Evolutionary conservation across 176 grass and related monocot species (phyloP), one percentile per base, ranked within the genome.

Genomic region (Bothriochloa decipiens): DNA sequence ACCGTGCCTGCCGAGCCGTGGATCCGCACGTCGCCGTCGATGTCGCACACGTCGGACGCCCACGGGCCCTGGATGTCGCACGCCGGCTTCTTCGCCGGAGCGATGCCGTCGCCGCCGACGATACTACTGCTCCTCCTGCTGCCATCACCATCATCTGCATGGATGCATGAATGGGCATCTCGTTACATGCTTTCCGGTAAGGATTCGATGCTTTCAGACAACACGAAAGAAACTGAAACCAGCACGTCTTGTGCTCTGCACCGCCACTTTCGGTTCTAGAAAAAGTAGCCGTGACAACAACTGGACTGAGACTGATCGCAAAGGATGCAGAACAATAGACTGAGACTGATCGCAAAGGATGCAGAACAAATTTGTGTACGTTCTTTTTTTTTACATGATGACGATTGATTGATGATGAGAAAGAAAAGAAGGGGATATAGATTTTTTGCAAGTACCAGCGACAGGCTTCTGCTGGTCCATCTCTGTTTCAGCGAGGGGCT

Each of bases 21-120:
- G 53, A 89, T 86, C 49, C 90, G 93, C 53, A 95, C 90, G 71
- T 90, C 90, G 61, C 79, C 86, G 62, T 26, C 23, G 23, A 95
- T 55, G 75, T 82, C 86, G 79, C 90, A 95, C 6, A 87, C 86
- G 79, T 95, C 93, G 0, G 93, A 82, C 12, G 64, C 85, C 86
- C 84, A 90, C 0, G 90, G 90, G 0, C 87, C 88, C 46, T 92
- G 84, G 68, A 92, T 90, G 88, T 95, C 90, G 75, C 93, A 95
- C 75, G 86, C 85, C 27, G 85, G 85, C 81, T 92, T 95, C 68
- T 82, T 80, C 11, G 76, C 75, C 35, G 85, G 75, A 50, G 86
- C 70, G 4, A 4, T 8, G 22, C 32, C 79, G 0, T 61, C 74
- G 12, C 53, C 52, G 20, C 12, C 74, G 33, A 17, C 7, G 29